Base-by-base conservation (phyloP, 176 grass and related monocot genomes). In the Triticum monococcum region DNA sequence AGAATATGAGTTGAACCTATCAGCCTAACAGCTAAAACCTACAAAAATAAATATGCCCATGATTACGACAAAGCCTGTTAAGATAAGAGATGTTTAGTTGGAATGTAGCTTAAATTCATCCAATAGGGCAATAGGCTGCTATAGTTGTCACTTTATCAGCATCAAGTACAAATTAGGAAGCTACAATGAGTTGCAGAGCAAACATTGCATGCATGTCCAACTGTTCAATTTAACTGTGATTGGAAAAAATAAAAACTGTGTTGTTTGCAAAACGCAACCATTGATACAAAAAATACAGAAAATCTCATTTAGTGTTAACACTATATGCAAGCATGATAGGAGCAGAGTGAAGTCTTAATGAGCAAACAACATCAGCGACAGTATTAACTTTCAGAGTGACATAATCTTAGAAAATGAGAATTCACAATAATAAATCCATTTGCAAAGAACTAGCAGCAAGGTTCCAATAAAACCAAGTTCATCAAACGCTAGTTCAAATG, bases 321-420 rank as follows among this genome's bases (percentile, higher is more conserved):
- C 13, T 50, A 79, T 48, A 17, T 18, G 64, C 52, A 88, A 65
- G 24, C 25, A 75, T 71, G 66, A 40, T 84, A 36, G 52, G 24
- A 22, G 64, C 54, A 79, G 12, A 54, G 40, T 66, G 56, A 86
- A 79, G 25, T 54, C 23, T 81, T 75, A 74, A 12, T 77, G 26
- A 72, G 12, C 76, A 78, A 86, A 83, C 26, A 54, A 37, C 38
- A 41, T 79, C 8, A 37, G 23, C 28, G 41, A 65, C 41, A 43
- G 41, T 61, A 71, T 31, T 18, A 66, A 83, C 32, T 26, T 17
- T 28, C 40, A 24, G 6, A 25, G 23, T 48, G 45, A 74, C 23
- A 64, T 17, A 28, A 64, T 24, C 59, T 59, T 62, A 25, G 40
- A 41, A 35, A 72, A 54, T 37, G 50, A 28, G 4, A 12, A 38